A percentile compares a stretch with the other conserved stretches of the same genome.
These are phyloP conservation scores for Fallopia convolvulus DNA, from an alignment of 148 eudicot species.

Conservation along the genomic window DNA sequence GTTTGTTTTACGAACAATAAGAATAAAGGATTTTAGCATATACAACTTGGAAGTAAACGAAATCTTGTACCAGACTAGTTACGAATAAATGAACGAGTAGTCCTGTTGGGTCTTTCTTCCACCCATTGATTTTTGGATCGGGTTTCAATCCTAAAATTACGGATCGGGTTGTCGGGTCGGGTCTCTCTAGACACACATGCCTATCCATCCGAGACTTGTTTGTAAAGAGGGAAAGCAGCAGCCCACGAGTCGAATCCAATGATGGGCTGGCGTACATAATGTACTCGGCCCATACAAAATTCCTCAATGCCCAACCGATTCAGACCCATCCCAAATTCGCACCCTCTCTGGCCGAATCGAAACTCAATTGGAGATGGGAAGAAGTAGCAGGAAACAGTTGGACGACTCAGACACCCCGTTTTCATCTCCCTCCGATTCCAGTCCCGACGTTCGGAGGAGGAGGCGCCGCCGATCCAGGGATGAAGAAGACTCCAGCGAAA, in stretches of 20 bases:
- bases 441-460: slow-evolving; percentile 17
- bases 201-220: too few species aligned
- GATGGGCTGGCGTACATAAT: background rate
- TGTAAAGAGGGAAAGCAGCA: too few species aligned
- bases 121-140: too few species aligned
- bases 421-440: slow-evolving; percentile 14
- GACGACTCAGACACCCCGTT: slow-evolving; percentile 13
- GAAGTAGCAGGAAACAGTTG: slow-evolving; percentile 10
- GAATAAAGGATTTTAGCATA: too few species aligned
- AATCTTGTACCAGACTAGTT: too few species aligned
- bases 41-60: too few species aligned
- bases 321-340: background rate
- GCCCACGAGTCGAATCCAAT: background rate
- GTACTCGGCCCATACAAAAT: background rate
- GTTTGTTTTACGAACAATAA: too few species aligned
- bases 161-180: too few species aligned
- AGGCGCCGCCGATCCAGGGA: slow-evolving; percentile 14
- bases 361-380: slow-evolving; percentile 10
- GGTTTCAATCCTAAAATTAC: too few species aligned
- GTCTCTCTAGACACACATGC: too few species aligned
- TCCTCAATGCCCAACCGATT: background rate
- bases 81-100: too few species aligned
- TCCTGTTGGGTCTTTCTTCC: too few species aligned
- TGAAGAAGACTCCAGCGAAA: background rate
- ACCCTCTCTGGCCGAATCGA: background rate